A percentile compares a stretch with the other conserved stretches of the same genome.
Evolutionary conservation across 2,329 filamentous ascomycete genomes (phyloP).

Genomic region (Talaromyces marneffei): DNA sequence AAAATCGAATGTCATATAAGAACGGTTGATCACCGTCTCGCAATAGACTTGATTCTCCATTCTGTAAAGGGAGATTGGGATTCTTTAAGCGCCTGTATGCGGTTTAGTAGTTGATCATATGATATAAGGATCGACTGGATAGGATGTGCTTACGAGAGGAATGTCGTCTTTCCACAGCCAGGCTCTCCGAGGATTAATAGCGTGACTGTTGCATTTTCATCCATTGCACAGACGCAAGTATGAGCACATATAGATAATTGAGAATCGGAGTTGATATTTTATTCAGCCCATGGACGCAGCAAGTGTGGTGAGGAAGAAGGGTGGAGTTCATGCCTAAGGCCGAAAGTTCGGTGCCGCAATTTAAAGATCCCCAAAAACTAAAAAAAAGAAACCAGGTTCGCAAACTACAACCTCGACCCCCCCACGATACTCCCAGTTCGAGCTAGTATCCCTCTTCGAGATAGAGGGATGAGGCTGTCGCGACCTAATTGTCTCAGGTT

Average conservation of each 20-base stretch:
- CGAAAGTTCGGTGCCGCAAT: not conserved
- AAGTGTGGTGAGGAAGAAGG: not conserved
- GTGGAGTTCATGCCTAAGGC: conserved; percentile 1
- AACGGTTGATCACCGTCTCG: conserved; percentile 55
- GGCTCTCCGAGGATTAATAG: conserved; percentile 55
- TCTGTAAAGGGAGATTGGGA: conserved; percentile 3
- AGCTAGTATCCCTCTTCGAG: not conserved
- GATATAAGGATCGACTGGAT: not conserved
- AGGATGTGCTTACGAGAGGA: conserved; percentile 50
- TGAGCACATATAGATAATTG: not conserved
- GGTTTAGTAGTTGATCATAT: not conserved
- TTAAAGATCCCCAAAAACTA: not conserved
- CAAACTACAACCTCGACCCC: not conserved
- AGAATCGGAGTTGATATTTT: not conserved
- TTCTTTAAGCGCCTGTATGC: conserved; percentile 18
- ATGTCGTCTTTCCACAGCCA: conserved; percentile 58
- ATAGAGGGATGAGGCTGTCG: conserved; percentile 5
- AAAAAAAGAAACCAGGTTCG: not conserved
- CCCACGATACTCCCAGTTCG: not conserved
- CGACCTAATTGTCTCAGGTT: not conserved
- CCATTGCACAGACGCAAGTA: not conserved
- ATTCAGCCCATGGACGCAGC: not conserved
- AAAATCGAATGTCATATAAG: conserved; percentile 53
- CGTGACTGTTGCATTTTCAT: conserved; percentile 22
- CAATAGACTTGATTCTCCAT: conserved; percentile 36